Base-by-base conservation (phyloP, 148 eudicot species). In the Dianthus caryophyllus region DNA sequence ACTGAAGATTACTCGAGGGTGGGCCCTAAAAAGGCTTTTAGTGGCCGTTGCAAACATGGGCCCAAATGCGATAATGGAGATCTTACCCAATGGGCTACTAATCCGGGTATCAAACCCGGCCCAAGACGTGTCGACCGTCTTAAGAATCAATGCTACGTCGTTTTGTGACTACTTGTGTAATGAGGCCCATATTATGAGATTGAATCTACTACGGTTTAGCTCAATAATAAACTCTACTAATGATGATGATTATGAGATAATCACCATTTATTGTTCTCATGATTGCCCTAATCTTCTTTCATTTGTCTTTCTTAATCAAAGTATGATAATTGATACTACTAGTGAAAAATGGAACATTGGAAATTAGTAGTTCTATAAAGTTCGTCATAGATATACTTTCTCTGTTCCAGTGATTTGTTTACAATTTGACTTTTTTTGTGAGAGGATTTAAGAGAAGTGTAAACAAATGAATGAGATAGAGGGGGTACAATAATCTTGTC, bases 211-310 rank as follows among this genome's bases (percentile, higher is more conserved):
- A n/a, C 71, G 64, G 38, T 65, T 76, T 41, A 71, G 71, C 20
- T 43, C 67, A 22, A 66, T 71, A 4, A 9, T 76, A 22, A 76
- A 70, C 54, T 76, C 79, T 14, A 71, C 75, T 13, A 30, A 7
- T 4, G 79, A 76, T 22, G 79, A 76, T 59, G 79, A 76, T 30
- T 75, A 76, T 59, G 79, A 71, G 44, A 46, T 33, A 4, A 66
- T 76, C 36, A 58, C 49, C 24, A 44, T 76, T 1, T 52, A 25
- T 47, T 69, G 69, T 12, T 64, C 51, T 54, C 39, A 43, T 51
- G 75, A 76, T 15, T 56, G 62, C 8, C 66, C 70, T 5, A 52
- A 59, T 51, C 21, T 52, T 50, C 16, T 76, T 49, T 71, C 65
- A 20, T 71, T 76, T 66, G 62, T 66, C 10, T 76, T 76, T 60